Conservation (phyloP, 2,329 filamentous ascomycete genomes). For the Dothiorella sarmentorum region DNA sequence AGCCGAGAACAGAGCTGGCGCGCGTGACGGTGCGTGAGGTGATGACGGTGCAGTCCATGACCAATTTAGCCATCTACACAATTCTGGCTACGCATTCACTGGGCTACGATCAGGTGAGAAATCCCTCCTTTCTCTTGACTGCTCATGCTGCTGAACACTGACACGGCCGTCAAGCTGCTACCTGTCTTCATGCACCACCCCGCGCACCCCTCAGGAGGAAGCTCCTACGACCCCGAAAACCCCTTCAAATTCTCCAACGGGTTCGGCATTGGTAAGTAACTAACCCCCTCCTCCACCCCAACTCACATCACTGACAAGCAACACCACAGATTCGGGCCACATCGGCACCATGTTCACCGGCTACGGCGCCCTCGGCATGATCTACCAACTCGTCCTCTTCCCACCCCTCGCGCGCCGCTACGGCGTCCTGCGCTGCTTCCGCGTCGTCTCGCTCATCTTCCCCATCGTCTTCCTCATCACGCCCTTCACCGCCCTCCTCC, state of each 20-base stretch:
- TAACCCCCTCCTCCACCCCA: no score
- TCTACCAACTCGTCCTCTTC: slow-evolving; percentile 84
- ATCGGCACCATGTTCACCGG: slow-evolving; percentile 85
- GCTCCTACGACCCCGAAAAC: slow-evolving; percentile 44
- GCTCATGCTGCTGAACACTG: background rate
- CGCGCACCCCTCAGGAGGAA: slow-evolving; percentile 35
- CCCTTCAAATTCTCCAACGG: slow-evolving; percentile 82
- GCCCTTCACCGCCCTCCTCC: slow-evolving; percentile 71
- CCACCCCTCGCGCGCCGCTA: slow-evolving; percentile 68
- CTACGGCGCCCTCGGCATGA: slow-evolving; percentile 74
- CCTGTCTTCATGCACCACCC: slow-evolving; percentile 86
- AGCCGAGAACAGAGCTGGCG: slow-evolving; percentile 15
- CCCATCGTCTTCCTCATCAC: slow-evolving; percentile 77
- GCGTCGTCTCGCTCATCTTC: slow-evolving; percentile 62
- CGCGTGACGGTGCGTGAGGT: slow-evolving; percentile 57
- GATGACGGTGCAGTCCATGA: slow-evolving; percentile 68
- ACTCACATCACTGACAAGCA: no score
- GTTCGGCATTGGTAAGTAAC: slow-evolving; percentile 73
- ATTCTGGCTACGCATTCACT: slow-evolving; percentile 78
- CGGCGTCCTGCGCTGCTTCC: slow-evolving; percentile 72
- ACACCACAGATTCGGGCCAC: slow-evolving; percentile 62
- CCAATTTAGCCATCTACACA: slow-evolving; percentile 75
- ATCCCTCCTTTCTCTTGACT: background rate
- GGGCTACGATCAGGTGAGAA: slow-evolving; percentile 68
- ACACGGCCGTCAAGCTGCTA: slow-evolving; percentile 51